phyloP scores from a whole-genome alignment of 345 rosid genomes.

The Melaleuca quinquenervia region DNA sequence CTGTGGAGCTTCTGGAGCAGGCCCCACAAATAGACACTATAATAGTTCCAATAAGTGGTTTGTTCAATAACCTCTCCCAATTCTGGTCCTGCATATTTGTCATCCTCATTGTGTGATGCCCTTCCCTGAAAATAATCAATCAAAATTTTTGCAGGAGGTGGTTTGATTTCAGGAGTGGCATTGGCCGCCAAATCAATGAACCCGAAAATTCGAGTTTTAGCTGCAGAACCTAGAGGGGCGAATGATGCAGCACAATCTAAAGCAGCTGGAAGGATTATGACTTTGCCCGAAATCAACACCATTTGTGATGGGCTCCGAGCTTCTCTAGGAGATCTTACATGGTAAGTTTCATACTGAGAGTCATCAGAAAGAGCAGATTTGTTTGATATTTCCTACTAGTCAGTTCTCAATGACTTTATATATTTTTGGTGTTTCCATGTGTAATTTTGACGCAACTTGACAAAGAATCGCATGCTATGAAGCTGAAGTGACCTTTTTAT shows the following conservation, averaged over 20 bases:
- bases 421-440: not conserved
- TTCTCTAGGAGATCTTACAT: conserved; percentile 69
- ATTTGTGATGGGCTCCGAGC: conserved; percentile 89
- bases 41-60: conserved; percentile 82
- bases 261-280: conserved; percentile 56
- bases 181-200: conserved; percentile 83
- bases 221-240: conserved; percentile 88
- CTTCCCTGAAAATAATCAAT: not conserved
- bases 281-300: conserved; percentile 55
- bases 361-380: not conserved
- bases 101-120: not conserved
- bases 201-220: conserved; percentile 66
- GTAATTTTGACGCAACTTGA: not conserved
- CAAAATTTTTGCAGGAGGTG: conserved; percentile 45
- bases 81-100: not conserved
- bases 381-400: not conserved
- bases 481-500: not conserved
- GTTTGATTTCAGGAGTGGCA: conserved; percentile 86
- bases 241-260: conserved; percentile 92
- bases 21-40: conserved; percentile 54
- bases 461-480: not conserved
- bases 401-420: not conserved
- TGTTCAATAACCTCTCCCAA: conserved; percentile 1
- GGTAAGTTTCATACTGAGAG: conserved; percentile 27
- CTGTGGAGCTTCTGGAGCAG: conserved; percentile 80